Evolutionary conservation across 805 yeast species (phyloP), one percentile per base, ranked within the genome.

Genomic region (Saturnispora halmiae): DNA sequence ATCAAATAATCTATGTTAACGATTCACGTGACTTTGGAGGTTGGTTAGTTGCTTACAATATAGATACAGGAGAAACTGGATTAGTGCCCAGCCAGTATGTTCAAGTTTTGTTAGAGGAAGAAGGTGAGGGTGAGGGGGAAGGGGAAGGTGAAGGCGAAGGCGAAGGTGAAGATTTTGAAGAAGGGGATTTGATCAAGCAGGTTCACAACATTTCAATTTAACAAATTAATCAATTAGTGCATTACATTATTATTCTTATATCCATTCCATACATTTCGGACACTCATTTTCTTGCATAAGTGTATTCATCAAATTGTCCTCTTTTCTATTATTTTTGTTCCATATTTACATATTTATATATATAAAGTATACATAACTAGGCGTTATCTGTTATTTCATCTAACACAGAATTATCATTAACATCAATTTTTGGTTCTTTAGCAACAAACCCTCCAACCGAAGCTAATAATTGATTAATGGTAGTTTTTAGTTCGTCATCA

Each of bases 51-150:
- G 97, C 96, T 0, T 78, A 75, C 51, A 87, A 86, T 53, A 80
- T 84, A 1, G 67, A 55, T 21, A 70, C 82, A 2, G 86, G 85
- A 1, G 82, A 79, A 47, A 83, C 94, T 10, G 98, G 98, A 2
- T 72, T 92, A 38, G 94, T 92, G 5, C 98, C 98, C 1, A 95
- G 88, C 53, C 96, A 84, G 52, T 92, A 88, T 53, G 96, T 92
- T 24, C 81, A 83, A 42, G 10, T 18, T n/a, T n/a, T 43, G 9
- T 51, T 56, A 30, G 59, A 21, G 2, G 66, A 56, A 6, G 60
- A 57, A 15, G 49, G 44, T 15, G 24, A 38, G 16, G 40, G 60
- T 19, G 19, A 19, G 10, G 29, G 10, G 67, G 51, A 2, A 75
- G 30, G 25, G 6, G 15, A 16, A 31, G 21, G 34, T 18, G 21